A percentile compares a stretch with the other conserved stretches of the same genome.
These are phyloP conservation scores for Talaromyces sp. DNA, from an alignment of 2,329 filamentous ascomycete genomes.

Conservation along the genomic window DNA sequence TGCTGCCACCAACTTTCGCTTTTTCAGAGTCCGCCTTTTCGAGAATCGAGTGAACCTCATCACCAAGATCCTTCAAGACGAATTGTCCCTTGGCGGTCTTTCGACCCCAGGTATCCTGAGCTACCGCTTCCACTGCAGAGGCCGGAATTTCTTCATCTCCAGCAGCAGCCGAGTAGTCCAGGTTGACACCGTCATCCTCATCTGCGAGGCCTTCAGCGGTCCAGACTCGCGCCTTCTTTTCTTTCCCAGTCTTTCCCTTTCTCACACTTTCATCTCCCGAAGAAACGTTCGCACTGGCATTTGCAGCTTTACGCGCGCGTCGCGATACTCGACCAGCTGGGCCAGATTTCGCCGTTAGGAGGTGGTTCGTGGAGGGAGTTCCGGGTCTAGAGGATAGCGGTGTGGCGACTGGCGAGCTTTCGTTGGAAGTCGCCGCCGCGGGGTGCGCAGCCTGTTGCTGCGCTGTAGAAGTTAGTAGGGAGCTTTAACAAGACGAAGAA, in stretches of 20 bases:
- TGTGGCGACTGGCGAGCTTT: slow-evolving; percentile 67
- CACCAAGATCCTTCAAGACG: slow-evolving; percentile 85
- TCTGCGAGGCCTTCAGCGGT: slow-evolving; percentile 83
- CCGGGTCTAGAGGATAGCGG: slow-evolving; percentile 76
- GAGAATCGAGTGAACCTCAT: slow-evolving; percentile 88
- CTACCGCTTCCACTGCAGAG: slow-evolving; percentile 69
- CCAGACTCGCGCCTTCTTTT: slow-evolving; percentile 89
- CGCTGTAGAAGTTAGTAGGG: slow-evolving; percentile 35
- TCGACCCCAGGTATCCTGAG: slow-evolving; percentile 78
- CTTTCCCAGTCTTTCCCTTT: slow-evolving; percentile 54
- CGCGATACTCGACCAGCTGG: slow-evolving; percentile 76
- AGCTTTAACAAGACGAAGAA: background rate
- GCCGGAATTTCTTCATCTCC: slow-evolving; percentile 55
- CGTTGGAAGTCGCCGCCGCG: slow-evolving; percentile 54
- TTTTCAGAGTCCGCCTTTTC: slow-evolving; percentile 71
- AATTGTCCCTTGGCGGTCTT: slow-evolving; percentile 87
- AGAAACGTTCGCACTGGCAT: slow-evolving; percentile 53
- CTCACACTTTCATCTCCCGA: slow-evolving; percentile 79
- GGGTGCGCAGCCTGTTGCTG: slow-evolving; percentile 46
- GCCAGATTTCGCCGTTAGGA: slow-evolving; percentile 71
- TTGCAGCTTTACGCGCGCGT: slow-evolving; percentile 69
- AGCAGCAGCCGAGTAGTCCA: slow-evolving; percentile 81
- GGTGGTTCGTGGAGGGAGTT: slow-evolving; percentile 66
- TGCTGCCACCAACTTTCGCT: slow-evolving; percentile 46
- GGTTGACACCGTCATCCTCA: slow-evolving; percentile 73